Evolutionary conservation across 2,329 filamentous ascomycete genomes (phyloP).

Genomic region (Alternaria rosae): DNA sequence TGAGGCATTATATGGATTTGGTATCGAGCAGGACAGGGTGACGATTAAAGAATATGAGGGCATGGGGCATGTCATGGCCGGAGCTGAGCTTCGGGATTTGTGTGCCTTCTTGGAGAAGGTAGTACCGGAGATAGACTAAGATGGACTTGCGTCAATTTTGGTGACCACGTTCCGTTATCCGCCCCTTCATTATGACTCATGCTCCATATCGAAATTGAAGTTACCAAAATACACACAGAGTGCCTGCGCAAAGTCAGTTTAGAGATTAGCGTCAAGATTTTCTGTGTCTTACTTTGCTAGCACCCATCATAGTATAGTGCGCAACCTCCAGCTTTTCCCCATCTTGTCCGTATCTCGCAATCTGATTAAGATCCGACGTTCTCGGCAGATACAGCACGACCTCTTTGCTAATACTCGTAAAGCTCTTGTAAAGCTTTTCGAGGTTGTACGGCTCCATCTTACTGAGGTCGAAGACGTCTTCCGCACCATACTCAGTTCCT

Average conservation of each 20-base stretch:
- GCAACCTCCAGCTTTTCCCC: constrained; percentile 47
- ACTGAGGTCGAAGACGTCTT: constrained; percentile 79
- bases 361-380: constrained; percentile 49
- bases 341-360: constrained; percentile 44
- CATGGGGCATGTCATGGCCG: constrained; percentile 55
- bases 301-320: constrained; percentile 91
- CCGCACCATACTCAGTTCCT: constrained; percentile 69
- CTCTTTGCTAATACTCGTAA: constrained; percentile 54
- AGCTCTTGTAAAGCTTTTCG: constrained; percentile 51
- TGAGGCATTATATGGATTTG: constrained; percentile 51
- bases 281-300: constrained; percentile 73
- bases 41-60: constrained; percentile 58
- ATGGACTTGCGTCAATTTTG: neutral
- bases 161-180: neutral
- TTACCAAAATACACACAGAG: constrained; percentile 67
- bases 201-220: constrained; percentile 51
- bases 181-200: constrained; percentile 16
- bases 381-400: constrained; percentile 84
- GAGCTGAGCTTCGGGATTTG: constrained; percentile 56
- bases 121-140: constrained; percentile 37
- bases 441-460: constrained; percentile 89
- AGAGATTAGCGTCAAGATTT: neutral
- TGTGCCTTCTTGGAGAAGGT: constrained; percentile 54
- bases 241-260: constrained; percentile 47
- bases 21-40: constrained; percentile 49